phyloP scores from a whole-genome alignment of 163 green algal species.

The Smithsoniella earleae region DNA sequence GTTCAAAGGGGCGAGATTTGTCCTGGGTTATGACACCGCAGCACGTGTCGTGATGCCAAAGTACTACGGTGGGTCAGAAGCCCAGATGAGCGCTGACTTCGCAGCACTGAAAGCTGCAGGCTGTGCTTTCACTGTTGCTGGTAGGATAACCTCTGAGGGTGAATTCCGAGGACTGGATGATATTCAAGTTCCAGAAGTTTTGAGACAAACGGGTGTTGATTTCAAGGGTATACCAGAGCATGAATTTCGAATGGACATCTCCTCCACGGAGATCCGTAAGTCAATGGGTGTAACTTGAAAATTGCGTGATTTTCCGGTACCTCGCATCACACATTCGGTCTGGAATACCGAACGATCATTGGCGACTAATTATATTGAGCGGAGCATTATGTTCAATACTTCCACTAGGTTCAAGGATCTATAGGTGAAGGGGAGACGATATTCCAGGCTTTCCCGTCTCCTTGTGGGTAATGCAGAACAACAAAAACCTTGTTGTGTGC shows the following conservation, averaged over 20 bases:
- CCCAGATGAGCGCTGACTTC: constrained; percentile 30
- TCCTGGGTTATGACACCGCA: constrained; percentile 35
- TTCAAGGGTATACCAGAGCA: constrained; percentile 25
- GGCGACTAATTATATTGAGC: too few species aligned
- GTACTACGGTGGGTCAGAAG: constrained; percentile 32
- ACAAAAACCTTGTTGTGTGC: too few species aligned
- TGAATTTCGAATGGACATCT: constrained; percentile 33
- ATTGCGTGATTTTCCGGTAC: too few species aligned
- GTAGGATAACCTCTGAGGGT: neutral
- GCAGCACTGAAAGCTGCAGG: constrained; percentile 10
- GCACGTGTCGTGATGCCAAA: constrained; percentile 30
- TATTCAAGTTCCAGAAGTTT: constrained; percentile 18
- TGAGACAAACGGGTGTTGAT: constrained; percentile 9
- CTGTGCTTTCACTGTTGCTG: constrained; percentile 32
- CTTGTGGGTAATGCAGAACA: too few species aligned
- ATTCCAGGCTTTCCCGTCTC: too few species aligned
- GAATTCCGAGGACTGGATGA: neutral
- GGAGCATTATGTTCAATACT: too few species aligned
- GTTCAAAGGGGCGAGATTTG: constrained; percentile 27
- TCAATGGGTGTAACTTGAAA: too few species aligned
- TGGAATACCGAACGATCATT: too few species aligned
- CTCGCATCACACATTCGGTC: too few species aligned
- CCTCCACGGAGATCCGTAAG: constrained; percentile 33
- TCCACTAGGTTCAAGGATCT: too few species aligned
- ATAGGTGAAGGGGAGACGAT: too few species aligned